A percentile compares a stretch with the other conserved stretches of the same genome.
phyloP scores from a whole-genome alignment of 2,329 filamentous ascomycete species.

The Hymenoscyphus salicellus region DNA sequence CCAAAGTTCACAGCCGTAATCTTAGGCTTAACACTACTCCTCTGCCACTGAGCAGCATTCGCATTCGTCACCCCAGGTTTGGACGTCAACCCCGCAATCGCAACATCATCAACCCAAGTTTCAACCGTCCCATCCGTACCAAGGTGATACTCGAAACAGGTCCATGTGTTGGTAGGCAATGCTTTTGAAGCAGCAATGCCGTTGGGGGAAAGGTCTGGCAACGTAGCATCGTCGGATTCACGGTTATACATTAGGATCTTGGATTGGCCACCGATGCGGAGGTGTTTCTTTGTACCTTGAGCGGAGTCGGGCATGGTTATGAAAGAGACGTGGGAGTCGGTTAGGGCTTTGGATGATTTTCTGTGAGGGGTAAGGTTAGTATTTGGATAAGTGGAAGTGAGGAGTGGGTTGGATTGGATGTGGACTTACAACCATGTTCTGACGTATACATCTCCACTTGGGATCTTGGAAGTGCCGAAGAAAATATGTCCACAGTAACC shows the following conservation, averaged over 20 bases:
- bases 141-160: constrained; percentile 61
- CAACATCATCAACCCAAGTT: constrained; percentile 56
- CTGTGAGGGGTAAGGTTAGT: constrained; percentile 37
- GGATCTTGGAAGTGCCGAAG: constrained; percentile 56
- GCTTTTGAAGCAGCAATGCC: constrained; percentile 54
- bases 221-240: constrained; percentile 59
- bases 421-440: constrained; percentile 52
- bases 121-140: constrained; percentile 56
- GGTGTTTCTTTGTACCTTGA: constrained; percentile 55
- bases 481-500: constrained; percentile 60
- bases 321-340: constrained; percentile 58
- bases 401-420: not conserved
- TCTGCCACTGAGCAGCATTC: constrained; percentile 53
- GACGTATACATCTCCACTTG: constrained; percentile 56
- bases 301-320: constrained; percentile 61
- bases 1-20: constrained; percentile 58
- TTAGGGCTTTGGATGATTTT: constrained; percentile 56
- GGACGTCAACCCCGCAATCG: constrained; percentile 50
- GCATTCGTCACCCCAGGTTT: constrained; percentile 42
- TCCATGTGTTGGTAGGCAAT: constrained; percentile 50
- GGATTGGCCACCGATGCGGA: constrained; percentile 59
- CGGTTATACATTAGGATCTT: constrained; percentile 64
- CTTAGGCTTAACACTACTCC: constrained; percentile 49
- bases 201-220: constrained; percentile 58
- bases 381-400: constrained; percentile 20